phyloP scores from a whole-genome alignment of 257 asterid species.

The Nicotiana undulata region DNA sequence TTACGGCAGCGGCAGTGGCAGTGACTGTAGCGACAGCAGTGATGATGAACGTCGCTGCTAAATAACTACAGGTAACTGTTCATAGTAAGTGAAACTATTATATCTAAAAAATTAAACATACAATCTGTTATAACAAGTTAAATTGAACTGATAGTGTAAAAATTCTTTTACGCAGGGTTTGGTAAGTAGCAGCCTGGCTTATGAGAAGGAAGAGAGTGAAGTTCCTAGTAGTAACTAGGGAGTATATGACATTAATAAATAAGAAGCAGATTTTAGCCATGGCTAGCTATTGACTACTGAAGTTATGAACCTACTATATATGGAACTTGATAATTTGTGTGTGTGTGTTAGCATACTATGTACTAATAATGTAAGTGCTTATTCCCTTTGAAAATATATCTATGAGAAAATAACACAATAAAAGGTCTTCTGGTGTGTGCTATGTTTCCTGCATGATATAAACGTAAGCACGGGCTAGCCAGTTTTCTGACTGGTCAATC shows the following conservation, averaged over 20 bases:
- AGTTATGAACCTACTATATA: background rate
- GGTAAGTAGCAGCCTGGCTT: background rate
- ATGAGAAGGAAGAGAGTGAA: background rate
- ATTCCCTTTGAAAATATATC: background rate
- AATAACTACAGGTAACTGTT: background rate
- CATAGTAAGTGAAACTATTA: background rate
- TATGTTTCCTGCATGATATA: too few species aligned
- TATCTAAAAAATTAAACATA: background rate
- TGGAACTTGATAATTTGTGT: background rate
- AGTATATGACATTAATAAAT: background rate
- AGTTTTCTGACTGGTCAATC: too few species aligned
- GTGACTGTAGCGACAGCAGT: background rate
- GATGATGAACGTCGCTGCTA: background rate
- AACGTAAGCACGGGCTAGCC: too few species aligned
- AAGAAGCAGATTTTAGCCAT: background rate
- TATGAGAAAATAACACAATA: background rate
- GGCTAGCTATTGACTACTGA: background rate
- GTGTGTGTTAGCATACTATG: background rate
- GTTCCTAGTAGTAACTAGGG: background rate
- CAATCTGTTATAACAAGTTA: background rate
- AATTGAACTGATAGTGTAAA: too few species aligned
- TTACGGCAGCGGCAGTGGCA: background rate
- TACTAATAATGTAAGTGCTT: background rate
- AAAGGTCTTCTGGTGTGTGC: too few species aligned
- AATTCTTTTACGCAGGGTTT: background rate